Evolutionary conservation across 225 moss, liverwort and hornwort genomes (phyloP), one percentile per base, ranked within the genome.

Genomic region (Ulota crispa): DNA sequence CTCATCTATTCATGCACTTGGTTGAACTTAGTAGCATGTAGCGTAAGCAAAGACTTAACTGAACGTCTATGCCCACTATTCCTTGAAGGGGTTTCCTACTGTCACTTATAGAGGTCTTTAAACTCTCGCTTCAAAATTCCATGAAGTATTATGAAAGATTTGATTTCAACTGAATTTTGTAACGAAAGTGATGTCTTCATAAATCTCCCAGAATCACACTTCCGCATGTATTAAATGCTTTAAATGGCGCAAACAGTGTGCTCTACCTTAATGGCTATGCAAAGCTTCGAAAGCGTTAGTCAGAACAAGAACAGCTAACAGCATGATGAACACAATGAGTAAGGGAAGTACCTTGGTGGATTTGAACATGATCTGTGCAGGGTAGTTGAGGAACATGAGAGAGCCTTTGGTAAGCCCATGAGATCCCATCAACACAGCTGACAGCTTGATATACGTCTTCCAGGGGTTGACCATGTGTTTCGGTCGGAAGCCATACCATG

Each of bases 351-450:
- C 96, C 94, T 96, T 96, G 15, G 96, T 96, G 11, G 93, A 96
- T 65, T 96, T 96, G 89, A 96, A 96, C 93, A 96, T 93, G 30
- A 96, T 89, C 73, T 96, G 94, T 1, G 94, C 96, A 34, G 93
- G 94, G 67, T 96, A 96, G 57, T 96, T 96, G 42, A 96, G 92
- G 80, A 90, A 94, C 94, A 92, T 94, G 4, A 94, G 92, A 60
- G 93, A 94, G 8, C 94, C 94, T 80, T 93, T 96, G 5, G 96
- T 96, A 41, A 94, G 88, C 21, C 93, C 94, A 42, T 94, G 93
- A 18, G 93, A 96, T 26, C 94, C 94, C 94, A 96, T 96, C 86
- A 96, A 73, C 21, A 96, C 96, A 47, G 84, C 94, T 55, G 96
- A 88, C 36, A 96, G 82, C 81, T 93, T 96, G 70, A 94, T 79